These are phyloP conservation scores for Antitrichia curtipendula DNA, from an alignment of 225 moss, liverwort and hornwort species.

Conservation along the genomic window DNA sequence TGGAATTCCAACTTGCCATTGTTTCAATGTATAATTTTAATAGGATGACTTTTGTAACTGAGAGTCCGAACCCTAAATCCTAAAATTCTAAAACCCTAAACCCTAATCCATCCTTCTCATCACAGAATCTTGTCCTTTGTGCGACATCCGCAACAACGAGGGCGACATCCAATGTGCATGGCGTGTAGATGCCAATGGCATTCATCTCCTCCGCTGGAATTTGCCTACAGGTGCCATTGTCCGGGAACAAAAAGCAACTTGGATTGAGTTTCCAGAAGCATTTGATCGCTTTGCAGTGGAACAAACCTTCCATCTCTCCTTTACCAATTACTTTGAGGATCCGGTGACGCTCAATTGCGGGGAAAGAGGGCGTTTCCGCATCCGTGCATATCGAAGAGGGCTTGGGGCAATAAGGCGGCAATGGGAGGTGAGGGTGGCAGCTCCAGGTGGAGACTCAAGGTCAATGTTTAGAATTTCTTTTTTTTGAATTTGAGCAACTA, in stretches of 20 bases:
- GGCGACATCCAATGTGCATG: background rate
- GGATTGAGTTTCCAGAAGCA: rapidly evolving
- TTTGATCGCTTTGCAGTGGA: rapidly evolving
- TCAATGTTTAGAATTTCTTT: background rate
- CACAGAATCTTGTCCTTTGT: background rate
- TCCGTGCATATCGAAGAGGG: background rate
- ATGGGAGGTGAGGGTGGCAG: background rate
- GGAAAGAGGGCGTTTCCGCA: background rate
- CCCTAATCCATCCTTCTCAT: too few relatives aligned
- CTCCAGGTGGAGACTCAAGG: background rate
- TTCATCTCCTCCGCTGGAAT: background rate
- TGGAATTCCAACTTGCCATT: rapidly evolving
- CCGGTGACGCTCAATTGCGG: background rate
- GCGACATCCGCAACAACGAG: background rate
- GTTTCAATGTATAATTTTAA: background rate
- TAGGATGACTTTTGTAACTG: rapidly evolving
- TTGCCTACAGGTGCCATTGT: rapidly evolving
- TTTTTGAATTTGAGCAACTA: background rate
- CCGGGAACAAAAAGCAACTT: rapidly evolving
- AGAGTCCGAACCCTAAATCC: background rate
- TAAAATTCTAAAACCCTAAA: background rate
- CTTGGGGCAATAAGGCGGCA: background rate
- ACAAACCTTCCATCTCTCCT: background rate
- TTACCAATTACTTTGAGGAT: background rate
- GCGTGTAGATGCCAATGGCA: background rate